phyloP scores from a whole-genome alignment of 2,329 filamentous ascomycete species.

The Alternaria metachromatica region DNA sequence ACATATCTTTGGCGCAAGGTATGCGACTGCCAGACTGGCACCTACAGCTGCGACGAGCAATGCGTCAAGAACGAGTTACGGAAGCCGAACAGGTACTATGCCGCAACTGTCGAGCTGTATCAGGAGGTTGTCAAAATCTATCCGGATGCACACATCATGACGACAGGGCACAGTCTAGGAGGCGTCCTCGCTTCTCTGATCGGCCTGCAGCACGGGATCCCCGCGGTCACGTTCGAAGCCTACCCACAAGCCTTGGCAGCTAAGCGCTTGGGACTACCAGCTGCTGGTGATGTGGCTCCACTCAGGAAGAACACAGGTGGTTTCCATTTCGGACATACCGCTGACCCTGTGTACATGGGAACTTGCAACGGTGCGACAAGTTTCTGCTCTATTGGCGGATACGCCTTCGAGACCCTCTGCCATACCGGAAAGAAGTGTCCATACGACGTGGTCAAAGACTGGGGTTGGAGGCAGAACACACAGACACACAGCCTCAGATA shows the following conservation, averaged over 20 bases:
- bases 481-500: constrained; percentile 41
- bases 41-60: constrained; percentile 44
- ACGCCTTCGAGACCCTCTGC: constrained; percentile 46
- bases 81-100: constrained; percentile 43
- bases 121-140: constrained; percentile 44
- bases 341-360: constrained; percentile 47
- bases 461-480: constrained; percentile 46
- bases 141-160: constrained; percentile 43
- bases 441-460: constrained; percentile 48
- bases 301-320: constrained; percentile 43
- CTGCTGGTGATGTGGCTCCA: constrained; percentile 37
- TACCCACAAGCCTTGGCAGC: constrained; percentile 47
- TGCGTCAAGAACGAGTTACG: constrained; percentile 42
- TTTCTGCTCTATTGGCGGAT: constrained; percentile 47
- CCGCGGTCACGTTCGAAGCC: constrained; percentile 43
- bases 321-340: constrained; percentile 47
- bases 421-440: constrained; percentile 46
- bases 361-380: constrained; percentile 45
- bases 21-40: constrained; percentile 45
- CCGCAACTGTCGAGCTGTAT: constrained; percentile 42
- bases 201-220: constrained; percentile 42
- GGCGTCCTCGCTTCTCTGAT: constrained; percentile 46
- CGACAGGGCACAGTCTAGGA: constrained; percentile 44
- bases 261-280: constrained; percentile 39
- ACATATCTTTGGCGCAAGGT: constrained; percentile 45